phyloP scores from a whole-genome alignment of 2,329 filamentous ascomycete species.

The Hymenoscyphus albidus region DNA sequence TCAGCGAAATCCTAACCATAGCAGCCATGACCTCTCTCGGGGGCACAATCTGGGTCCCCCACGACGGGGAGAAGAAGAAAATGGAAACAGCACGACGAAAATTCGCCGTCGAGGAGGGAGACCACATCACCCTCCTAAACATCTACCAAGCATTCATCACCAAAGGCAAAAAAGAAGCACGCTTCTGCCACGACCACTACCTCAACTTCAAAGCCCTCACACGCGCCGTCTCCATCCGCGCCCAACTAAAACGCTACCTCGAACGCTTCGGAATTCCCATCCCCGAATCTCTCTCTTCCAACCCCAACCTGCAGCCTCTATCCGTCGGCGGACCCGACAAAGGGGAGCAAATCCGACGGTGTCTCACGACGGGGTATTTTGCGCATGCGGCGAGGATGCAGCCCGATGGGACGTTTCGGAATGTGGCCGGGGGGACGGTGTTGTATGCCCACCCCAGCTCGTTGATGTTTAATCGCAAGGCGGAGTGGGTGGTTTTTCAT shows the following conservation, averaged over 20 bases:
- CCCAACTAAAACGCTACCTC: conserved; percentile 80
- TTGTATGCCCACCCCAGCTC: conserved; percentile 88
- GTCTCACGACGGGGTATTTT: conserved; percentile 87
- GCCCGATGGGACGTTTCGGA: conserved; percentile 82
- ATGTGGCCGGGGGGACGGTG: conserved; percentile 72
- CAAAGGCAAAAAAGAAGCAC: conserved; percentile 74
- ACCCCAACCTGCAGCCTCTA: conserved; percentile 33
- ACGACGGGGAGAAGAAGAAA: conserved; percentile 71
- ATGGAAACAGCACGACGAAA: conserved; percentile 72
- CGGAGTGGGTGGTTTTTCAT: conserved; percentile 94
- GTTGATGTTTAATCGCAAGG: conserved; percentile 93
- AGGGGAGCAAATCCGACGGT: conserved; percentile 74
- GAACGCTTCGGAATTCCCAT: conserved; percentile 75
- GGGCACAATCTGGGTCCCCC: conserved; percentile 76
- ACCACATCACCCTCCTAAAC: conserved; percentile 88
- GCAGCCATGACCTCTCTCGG: conserved; percentile 91
- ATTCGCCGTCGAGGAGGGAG: conserved; percentile 90
- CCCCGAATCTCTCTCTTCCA: conserved; percentile 55
- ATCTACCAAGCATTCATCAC: conserved; percentile 88
- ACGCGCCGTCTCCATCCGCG: conserved; percentile 78
- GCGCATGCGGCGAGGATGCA: conserved; percentile 93
- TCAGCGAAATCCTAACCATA: conserved; percentile 84
- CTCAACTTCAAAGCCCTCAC: conserved; percentile 83
- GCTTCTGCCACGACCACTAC: conserved; percentile 83
- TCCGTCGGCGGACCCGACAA: conserved; percentile 44